These are phyloP conservation scores for Buxus sempervirens DNA, from an alignment of 164 flowering plant species.

Conservation along the genomic window DNA sequence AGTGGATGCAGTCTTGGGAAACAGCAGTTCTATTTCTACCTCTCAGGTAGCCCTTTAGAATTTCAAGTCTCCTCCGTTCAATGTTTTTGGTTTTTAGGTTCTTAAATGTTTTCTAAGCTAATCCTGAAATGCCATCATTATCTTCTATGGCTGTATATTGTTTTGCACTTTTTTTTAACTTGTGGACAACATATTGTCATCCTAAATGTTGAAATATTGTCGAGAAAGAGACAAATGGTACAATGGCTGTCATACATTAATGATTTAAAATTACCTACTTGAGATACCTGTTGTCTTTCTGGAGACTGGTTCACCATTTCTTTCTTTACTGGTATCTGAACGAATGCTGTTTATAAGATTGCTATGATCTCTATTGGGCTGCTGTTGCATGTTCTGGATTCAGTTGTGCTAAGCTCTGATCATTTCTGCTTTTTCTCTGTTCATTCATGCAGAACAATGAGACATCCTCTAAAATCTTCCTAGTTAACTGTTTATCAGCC, in stretches of 20 bases:
- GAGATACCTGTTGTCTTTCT: no score
- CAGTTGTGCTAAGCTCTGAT: background rate
- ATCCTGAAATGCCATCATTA: background rate
- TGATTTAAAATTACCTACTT: no score
- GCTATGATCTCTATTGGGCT: background rate
- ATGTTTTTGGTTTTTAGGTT: background rate
- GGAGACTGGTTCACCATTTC: background rate
- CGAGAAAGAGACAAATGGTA: background rate
- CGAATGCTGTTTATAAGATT: background rate
- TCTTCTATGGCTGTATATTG: background rate
- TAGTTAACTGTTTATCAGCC: slow-evolving; percentile 86
- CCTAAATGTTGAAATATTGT: background rate
- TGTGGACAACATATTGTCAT: background rate
- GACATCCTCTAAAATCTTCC: slow-evolving; percentile 79
- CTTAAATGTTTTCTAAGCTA: background rate
- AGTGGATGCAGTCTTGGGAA: slow-evolving; percentile 74
- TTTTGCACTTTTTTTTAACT: background rate
- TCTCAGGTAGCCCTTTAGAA: slow-evolving; percentile 44
- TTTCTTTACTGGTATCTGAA: background rate
- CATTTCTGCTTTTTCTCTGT: background rate
- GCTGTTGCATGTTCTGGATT: background rate
- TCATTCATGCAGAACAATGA: slow-evolving; percentile 33
- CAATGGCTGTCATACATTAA: no score
- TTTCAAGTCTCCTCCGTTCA: background rate
- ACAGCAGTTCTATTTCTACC: slow-evolving; percentile 34